phyloP scores from a whole-genome alignment of 2,329 filamentous ascomycete genomes.

The Aspergillus texensis region DNA sequence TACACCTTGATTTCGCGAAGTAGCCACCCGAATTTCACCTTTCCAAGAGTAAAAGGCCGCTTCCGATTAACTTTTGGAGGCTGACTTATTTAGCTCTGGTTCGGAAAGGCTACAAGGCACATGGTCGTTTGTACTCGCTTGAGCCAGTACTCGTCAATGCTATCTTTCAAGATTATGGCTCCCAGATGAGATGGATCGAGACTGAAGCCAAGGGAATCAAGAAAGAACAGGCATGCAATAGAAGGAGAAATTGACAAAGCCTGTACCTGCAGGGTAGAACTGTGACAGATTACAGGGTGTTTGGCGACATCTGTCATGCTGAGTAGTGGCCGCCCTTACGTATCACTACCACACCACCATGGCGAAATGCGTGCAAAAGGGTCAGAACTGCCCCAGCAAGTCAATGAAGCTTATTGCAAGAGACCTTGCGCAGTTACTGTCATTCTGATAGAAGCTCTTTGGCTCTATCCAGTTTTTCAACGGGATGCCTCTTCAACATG shows the following conservation, averaged over 20 bases:
- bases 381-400: not conserved
- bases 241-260: not conserved
- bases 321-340: not conserved
- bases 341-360: not conserved
- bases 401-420: not conserved
- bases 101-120: not conserved
- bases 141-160: not conserved
- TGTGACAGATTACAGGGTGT: not conserved
- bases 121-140: too few relatives aligned
- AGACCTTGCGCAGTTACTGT: not conserved
- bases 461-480: not conserved
- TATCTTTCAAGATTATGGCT: not conserved
- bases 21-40: not conserved
- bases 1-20: not conserved
- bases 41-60: not conserved
- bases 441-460: not conserved
- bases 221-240: not conserved
- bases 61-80: not conserved
- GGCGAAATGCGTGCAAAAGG: not conserved
- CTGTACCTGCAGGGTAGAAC: not conserved
- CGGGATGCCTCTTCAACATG: not conserved
- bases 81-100: not conserved
- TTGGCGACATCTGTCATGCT: not conserved
- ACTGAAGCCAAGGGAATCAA: not conserved
- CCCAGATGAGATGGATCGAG: not conserved